Evolutionary conservation across 108 stramenopile genomes (phyloP).

Genomic region (Parietichytrium sp.): DNA sequence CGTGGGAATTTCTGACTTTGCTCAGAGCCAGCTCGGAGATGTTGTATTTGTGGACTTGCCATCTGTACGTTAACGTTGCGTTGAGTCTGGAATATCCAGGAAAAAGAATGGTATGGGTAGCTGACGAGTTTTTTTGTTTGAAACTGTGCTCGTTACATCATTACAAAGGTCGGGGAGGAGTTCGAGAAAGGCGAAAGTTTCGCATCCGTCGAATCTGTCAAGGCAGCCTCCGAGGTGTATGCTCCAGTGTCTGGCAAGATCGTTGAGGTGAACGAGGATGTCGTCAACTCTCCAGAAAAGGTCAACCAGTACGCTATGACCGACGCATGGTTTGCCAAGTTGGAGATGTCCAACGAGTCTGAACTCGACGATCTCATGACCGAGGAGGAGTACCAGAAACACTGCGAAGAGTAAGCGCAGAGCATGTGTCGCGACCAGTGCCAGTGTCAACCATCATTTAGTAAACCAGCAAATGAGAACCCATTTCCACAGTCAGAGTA

Average conservation of each 20-base stretch:
- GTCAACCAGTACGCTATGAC: slow-evolving; percentile 80
- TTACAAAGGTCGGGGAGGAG: slow-evolving; percentile 68
- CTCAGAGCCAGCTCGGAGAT: slow-evolving; percentile 89
- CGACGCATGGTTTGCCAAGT: slow-evolving; percentile 86
- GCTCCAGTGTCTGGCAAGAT: slow-evolving; percentile 80
- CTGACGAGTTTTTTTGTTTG: too few relatives aligned
- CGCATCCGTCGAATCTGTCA: slow-evolving; percentile 97
- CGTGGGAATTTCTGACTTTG: slow-evolving; percentile 92
- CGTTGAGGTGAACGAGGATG: slow-evolving; percentile 72
- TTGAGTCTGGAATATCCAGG: too few relatives aligned
- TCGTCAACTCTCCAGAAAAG: slow-evolving; percentile 73
- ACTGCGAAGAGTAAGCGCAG: slow-evolving; percentile 36
- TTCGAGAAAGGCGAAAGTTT: slow-evolving; percentile 78
- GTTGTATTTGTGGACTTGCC: slow-evolving; percentile 97
- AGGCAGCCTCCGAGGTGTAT: slow-evolving; percentile 94
- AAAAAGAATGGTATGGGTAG: too few relatives aligned
- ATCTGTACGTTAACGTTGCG: slow-evolving; percentile 60
- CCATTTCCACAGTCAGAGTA: too few relatives aligned
- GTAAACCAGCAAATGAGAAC: too few relatives aligned
- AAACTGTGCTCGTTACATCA: neutral
- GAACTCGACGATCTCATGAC: slow-evolving; percentile 41
- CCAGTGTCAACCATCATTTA: too few relatives aligned
- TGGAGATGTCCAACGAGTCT: slow-evolving; percentile 69
- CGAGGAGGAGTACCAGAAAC: slow-evolving; percentile 46
- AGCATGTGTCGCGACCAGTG: too few relatives aligned